These are phyloP conservation scores for Zangia roseola DNA, from an alignment of 768 basidiomycete species.

Conservation along the genomic window DNA sequence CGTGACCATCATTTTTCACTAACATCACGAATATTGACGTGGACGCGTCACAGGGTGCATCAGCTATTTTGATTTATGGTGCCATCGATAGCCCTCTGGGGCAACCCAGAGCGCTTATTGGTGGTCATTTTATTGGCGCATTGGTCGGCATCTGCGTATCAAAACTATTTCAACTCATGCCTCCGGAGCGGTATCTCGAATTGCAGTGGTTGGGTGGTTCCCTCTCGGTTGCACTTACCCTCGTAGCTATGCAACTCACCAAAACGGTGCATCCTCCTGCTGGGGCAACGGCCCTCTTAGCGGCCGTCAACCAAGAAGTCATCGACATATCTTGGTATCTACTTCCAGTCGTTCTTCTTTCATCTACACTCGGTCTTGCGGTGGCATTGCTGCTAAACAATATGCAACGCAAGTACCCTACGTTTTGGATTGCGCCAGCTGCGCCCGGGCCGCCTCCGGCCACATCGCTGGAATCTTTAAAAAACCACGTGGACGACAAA, in stretches of 20 bases:
- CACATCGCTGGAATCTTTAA: not conserved
- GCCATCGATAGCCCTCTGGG: conserved; percentile 51
- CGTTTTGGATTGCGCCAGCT: conserved; percentile 42
- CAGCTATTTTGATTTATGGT: conserved; percentile 55
- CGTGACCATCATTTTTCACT: not conserved
- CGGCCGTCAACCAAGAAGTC: conserved; percentile 42
- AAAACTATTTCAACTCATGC: conserved; percentile 49
- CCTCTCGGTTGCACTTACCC: conserved; percentile 40
- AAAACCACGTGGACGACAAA: not conserved
- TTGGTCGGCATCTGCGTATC: conserved; percentile 49
- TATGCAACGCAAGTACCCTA: conserved; percentile 45
- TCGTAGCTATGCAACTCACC: conserved; percentile 54
- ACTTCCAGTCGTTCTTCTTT: conserved; percentile 50
- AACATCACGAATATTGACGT: not conserved
- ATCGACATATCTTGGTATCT: conserved; percentile 52
- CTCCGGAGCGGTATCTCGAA: conserved; percentile 42
- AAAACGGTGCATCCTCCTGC: conserved; percentile 54
- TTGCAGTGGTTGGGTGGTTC: conserved; percentile 40
- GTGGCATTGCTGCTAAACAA: conserved; percentile 51
- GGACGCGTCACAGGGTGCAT: conserved; percentile 48
- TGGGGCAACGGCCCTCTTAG: conserved; percentile 55
- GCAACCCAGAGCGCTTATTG: conserved; percentile 50
- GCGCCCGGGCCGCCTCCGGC: not conserved
- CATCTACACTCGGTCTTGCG: conserved; percentile 41
- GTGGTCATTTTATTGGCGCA: conserved; percentile 41